Percentiles rank a stretch among this genome's conserved stretches.
These are phyloP conservation scores for Venturia asperata DNA, from an alignment of 2,329 filamentous ascomycete genomes.

Conservation along the genomic window DNA sequence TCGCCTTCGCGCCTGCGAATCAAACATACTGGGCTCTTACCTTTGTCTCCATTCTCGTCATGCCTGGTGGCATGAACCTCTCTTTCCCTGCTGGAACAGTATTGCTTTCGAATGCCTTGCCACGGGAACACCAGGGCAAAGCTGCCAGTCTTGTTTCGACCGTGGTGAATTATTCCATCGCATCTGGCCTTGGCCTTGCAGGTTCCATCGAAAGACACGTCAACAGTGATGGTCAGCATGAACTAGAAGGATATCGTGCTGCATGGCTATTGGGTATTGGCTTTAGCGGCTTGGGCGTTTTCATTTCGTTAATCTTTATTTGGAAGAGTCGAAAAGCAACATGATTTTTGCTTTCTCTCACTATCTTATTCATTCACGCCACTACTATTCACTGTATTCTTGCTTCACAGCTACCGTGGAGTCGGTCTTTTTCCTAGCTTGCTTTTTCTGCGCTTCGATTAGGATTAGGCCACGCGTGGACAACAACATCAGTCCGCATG, in stretches of 20 bases:
- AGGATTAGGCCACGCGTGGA: background rate
- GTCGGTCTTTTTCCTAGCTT: background rate
- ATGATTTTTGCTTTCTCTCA: background rate
- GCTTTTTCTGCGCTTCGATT: background rate
- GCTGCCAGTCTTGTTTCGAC: constrained; percentile 55
- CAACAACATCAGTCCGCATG: background rate
- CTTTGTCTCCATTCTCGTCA: constrained; percentile 53
- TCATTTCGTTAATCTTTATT: constrained; percentile 18
- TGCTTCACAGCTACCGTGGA: background rate
- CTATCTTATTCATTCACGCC: background rate
- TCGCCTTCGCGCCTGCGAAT: constrained; percentile 42
- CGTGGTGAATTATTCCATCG: constrained; percentile 62
- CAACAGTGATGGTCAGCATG: background rate
- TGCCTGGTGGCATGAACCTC: constrained; percentile 61
- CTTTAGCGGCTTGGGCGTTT: constrained; percentile 18
- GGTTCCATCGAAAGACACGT: constrained; percentile 31
- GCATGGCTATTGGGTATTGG: constrained; percentile 17
- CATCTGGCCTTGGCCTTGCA: constrained; percentile 57
- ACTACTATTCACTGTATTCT: background rate
- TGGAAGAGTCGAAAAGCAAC: constrained; percentile 13
- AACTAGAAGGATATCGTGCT: constrained; percentile 14
- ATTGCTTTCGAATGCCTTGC: constrained; percentile 49
- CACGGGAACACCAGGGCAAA: constrained; percentile 44
- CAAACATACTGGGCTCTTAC: constrained; percentile 59
- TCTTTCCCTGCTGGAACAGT: constrained; percentile 56